phyloP scores from a whole-genome alignment of 257 asterid genomes.

The Striga asiatica region DNA sequence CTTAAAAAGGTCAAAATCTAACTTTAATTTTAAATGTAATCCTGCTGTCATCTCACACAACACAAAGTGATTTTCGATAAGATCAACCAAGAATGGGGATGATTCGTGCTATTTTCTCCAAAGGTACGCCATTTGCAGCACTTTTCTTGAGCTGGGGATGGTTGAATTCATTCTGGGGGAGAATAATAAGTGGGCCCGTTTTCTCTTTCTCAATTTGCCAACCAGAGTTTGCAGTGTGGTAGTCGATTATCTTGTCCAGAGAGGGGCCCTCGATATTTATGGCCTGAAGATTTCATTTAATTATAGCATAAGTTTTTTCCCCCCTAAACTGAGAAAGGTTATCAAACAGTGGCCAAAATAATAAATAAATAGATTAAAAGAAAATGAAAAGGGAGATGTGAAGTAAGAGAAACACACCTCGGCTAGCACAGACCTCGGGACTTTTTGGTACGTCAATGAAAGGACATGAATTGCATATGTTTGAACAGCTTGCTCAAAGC shows the following conservation, averaged over 20 bases:
- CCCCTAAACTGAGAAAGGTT: neutral
- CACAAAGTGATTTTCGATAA: no score
- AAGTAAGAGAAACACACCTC: constrained; percentile 36
- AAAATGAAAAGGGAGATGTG: constrained; percentile 19
- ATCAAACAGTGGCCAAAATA: neutral
- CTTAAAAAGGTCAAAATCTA: neutral
- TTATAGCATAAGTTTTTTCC: no score
- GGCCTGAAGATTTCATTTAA: constrained; percentile 25
- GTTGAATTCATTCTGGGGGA: constrained; percentile 58
- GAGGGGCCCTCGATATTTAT: constrained; percentile 49
- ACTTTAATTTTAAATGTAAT: no score
- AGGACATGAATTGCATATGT: constrained; percentile 51
- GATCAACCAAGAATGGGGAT: constrained; percentile 56
- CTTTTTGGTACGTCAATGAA: constrained; percentile 46
- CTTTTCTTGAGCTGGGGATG: constrained; percentile 60
- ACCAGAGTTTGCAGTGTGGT: constrained; percentile 38
- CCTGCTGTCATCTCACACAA: no score
- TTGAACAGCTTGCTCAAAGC: constrained; percentile 61
- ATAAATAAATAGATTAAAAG: no score
- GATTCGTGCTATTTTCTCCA: constrained; percentile 55
- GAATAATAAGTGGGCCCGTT: constrained; percentile 41
- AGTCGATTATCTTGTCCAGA: constrained; percentile 59
- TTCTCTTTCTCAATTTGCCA: constrained; percentile 58
- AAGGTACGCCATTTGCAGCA: constrained; percentile 35
- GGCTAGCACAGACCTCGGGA: constrained; percentile 47